Percentiles rank a stretch among this genome's conserved stretches.
Conservation (phyloP, 2,329 filamentous ascomycete species). For the Exophiala aquamarina region DNA sequence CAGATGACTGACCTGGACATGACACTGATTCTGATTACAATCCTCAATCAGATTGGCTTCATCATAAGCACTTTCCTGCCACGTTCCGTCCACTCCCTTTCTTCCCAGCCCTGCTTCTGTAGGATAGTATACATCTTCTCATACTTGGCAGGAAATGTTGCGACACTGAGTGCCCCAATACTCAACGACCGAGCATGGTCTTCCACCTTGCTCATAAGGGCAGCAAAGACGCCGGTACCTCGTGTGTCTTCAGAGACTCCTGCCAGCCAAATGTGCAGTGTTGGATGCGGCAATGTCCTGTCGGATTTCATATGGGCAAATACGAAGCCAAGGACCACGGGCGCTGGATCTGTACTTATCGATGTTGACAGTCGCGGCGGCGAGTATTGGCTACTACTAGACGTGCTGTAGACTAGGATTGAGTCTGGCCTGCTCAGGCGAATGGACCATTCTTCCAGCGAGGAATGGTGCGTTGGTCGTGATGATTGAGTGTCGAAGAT, state of each 20-base stretch:
- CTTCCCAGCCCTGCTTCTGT: slow-evolving; percentile 52
- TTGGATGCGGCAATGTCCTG: background rate
- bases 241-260: slow-evolving; percentile 4
- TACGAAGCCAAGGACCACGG: slow-evolving; percentile 5
- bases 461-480: slow-evolving; percentile 8
- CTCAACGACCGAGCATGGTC: slow-evolving; percentile 3
- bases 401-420: slow-evolving; percentile 4
- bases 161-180: slow-evolving; percentile 3
- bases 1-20: too few species aligned
- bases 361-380: background rate
- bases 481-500: slow-evolving; percentile 1
- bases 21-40: too few species aligned
- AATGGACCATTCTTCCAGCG: slow-evolving; percentile 9
- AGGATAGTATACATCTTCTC: slow-evolving; percentile 47
- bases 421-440: slow-evolving; percentile 3
- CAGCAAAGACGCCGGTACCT: slow-evolving; percentile 11
- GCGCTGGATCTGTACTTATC: background rate
- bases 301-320: slow-evolving; percentile 5
- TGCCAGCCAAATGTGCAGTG: slow-evolving; percentile 15
- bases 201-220: slow-evolving; percentile 6
- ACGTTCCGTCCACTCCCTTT: slow-evolving; percentile 5
- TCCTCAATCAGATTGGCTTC: background rate
- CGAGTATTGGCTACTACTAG: too few species aligned
- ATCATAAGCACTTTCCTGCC: slow-evolving; percentile 17
- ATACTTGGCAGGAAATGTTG: slow-evolving; percentile 11